phyloP scores from a whole-genome alignment of 2,329 filamentous ascomycete species.

The Stagonosporopsis vannaccii region DNA sequence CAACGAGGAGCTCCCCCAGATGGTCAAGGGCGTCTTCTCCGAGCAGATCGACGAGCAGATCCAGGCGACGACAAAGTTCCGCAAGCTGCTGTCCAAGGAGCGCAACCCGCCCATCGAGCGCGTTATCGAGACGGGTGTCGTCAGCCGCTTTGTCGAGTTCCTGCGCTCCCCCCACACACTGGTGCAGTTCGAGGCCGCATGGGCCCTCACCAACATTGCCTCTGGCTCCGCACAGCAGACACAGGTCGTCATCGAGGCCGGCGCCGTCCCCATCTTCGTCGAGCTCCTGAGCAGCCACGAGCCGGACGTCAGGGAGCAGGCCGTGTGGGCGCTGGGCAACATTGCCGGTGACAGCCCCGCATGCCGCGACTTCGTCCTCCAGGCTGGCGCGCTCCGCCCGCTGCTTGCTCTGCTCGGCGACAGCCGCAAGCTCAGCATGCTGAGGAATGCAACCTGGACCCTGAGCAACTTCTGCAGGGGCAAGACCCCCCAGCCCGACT shows the following conservation, averaged over 20 bases:
- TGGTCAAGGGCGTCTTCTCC: slow-evolving; percentile 98
- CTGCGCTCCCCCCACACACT: slow-evolving; percentile 96
- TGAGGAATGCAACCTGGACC: slow-evolving; percentile 98
- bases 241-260: slow-evolving; percentile 97
- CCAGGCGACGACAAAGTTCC: slow-evolving; percentile 95
- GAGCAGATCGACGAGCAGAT: slow-evolving; percentile 99
- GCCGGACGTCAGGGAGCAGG: slow-evolving; percentile 96
- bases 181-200: slow-evolving; percentile 98
- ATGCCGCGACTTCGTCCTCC: slow-evolving; percentile 95
- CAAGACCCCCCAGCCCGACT: slow-evolving; percentile 98
- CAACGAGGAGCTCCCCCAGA: slow-evolving; percentile 96
- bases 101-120: slow-evolving; percentile 99
- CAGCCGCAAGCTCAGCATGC: slow-evolving; percentile 98
- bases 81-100: slow-evolving; percentile 97
- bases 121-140: slow-evolving; percentile 98
- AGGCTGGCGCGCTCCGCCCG: slow-evolving; percentile 88
- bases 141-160: slow-evolving; percentile 97
- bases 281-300: slow-evolving; percentile 95
- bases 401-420: slow-evolving; percentile 90
- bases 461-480: slow-evolving; percentile 99
- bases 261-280: slow-evolving; percentile 97
- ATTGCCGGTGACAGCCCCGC: slow-evolving; percentile 98
- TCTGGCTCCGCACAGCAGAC: slow-evolving; percentile 97
- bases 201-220: slow-evolving; percentile 99
- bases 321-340: slow-evolving; percentile 97